Evolutionary conservation across 2,329 filamentous ascomycete species (phyloP).

Genomic region (Chlorencoelia australis): DNA sequence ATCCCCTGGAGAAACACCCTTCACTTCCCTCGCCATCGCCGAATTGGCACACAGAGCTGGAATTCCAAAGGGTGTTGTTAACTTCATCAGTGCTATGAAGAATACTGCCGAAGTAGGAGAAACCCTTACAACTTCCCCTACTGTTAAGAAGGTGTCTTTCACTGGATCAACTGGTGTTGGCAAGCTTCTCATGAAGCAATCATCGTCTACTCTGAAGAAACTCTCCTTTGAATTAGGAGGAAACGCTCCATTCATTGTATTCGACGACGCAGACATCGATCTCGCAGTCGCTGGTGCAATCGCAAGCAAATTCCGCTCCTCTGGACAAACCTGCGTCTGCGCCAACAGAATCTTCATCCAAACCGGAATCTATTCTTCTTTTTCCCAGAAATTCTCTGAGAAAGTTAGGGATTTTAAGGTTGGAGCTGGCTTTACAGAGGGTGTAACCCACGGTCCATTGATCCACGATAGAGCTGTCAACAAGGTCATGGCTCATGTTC

Average conservation of each 20-base stretch:
- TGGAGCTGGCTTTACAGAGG: constrained; percentile 61
- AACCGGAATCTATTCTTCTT: constrained; percentile 65
- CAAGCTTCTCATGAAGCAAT: constrained; percentile 80
- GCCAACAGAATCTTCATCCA: constrained; percentile 79
- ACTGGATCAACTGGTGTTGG: constrained; percentile 68
- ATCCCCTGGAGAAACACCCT: constrained; percentile 84
- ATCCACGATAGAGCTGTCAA: constrained; percentile 74
- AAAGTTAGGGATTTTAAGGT: constrained; percentile 68
- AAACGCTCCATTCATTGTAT: constrained; percentile 93
- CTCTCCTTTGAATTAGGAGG: constrained; percentile 84
- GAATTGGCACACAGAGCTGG: constrained; percentile 81
- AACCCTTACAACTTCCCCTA: constrained; percentile 63
- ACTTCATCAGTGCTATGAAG: constrained; percentile 69
- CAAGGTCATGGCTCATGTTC: constrained; percentile 73
- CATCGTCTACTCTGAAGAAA: constrained; percentile 70
- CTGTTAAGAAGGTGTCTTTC: constrained; percentile 84
- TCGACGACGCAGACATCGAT: constrained; percentile 88
- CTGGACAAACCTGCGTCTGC: constrained; percentile 91
- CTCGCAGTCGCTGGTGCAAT: constrained; percentile 74
- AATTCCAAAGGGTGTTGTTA: constrained; percentile 82
- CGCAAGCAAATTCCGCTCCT: constrained; percentile 83
- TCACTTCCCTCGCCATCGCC: constrained; percentile 77
- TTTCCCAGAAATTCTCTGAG: constrained; percentile 56
- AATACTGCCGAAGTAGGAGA: constrained; percentile 76
- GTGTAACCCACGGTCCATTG: constrained; percentile 68